phyloP scores from a whole-genome alignment of 1,284 basidiomycete genomes.

The Sutorius eximius region DNA sequence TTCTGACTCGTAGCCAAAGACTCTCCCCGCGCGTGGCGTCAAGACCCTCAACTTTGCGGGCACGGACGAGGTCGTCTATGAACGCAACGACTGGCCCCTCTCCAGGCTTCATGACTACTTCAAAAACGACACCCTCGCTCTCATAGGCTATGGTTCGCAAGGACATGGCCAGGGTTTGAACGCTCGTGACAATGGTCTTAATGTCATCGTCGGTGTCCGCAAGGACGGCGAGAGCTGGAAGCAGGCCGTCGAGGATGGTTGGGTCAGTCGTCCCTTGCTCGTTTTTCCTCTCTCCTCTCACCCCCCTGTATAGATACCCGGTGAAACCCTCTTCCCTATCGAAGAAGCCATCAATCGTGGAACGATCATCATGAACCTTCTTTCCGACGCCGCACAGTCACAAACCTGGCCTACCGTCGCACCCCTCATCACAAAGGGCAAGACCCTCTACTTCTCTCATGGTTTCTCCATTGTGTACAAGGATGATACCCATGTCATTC shows the following conservation, averaged over 20 bases:
- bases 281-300: not conserved
- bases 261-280: conserved; percentile 56
- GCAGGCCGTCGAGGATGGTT: conserved; percentile 95
- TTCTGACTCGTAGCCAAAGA: conserved; percentile 21
- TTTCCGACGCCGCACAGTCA: conserved; percentile 98
- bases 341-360: conserved; percentile 96
- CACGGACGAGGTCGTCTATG: conserved; percentile 93
- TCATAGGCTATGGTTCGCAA: conserved; percentile 99
- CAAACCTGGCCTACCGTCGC: conserved; percentile 89
- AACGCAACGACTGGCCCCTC: conserved; percentile 97
- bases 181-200: conserved; percentile 97
- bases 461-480: conserved; percentile 99
- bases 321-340: conserved; percentile 97
- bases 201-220: conserved; percentile 98
- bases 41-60: conserved; percentile 99
- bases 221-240: conserved; percentile 96
- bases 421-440: conserved; percentile 96
- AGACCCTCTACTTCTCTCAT: conserved; percentile 99
- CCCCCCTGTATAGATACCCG: conserved; percentile 65
- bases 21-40: conserved; percentile 66
- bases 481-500: conserved; percentile 93
- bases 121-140: conserved; percentile 98
- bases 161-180: conserved; percentile 99
- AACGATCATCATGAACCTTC: conserved; percentile 99
- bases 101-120: conserved; percentile 99